These are phyloP conservation scores for Alternaria metachromatica DNA, from an alignment of 2,329 filamentous ascomycete species.

Conservation along the genomic window DNA sequence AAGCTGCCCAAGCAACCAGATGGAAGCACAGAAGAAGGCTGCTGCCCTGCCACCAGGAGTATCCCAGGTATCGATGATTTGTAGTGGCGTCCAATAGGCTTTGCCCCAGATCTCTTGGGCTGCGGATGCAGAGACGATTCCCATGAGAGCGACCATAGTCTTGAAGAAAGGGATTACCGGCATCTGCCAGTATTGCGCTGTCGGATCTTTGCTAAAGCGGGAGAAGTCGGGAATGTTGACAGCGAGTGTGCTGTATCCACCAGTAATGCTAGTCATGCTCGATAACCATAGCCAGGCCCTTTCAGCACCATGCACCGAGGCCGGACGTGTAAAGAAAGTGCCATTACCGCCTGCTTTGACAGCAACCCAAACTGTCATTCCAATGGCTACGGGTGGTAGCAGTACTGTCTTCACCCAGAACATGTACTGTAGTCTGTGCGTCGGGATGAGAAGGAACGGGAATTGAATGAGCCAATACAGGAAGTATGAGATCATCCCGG, in stretches of 20 bases:
- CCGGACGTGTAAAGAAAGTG: slow-evolving; percentile 12
- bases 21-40: slow-evolving; percentile 23
- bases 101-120: slow-evolving; percentile 19
- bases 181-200: slow-evolving; percentile 19
- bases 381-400: slow-evolving; percentile 10
- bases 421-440: slow-evolving; percentile 24
- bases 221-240: slow-evolving; percentile 24
- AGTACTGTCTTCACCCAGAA: slow-evolving; percentile 15
- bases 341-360: slow-evolving; percentile 24
- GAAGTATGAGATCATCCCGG: slow-evolving; percentile 35
- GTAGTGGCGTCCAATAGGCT: slow-evolving; percentile 25
- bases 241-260: slow-evolving; percentile 19
- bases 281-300: slow-evolving; percentile 3
- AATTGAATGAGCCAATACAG: slow-evolving; percentile 27
- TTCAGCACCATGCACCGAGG: neutral
- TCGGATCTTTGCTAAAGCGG: slow-evolving; percentile 20
- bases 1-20: slow-evolving; percentile 18
- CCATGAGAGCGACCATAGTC: slow-evolving; percentile 24
- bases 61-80: slow-evolving; percentile 27
- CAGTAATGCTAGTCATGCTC: slow-evolving; percentile 21
- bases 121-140: slow-evolving; percentile 25
- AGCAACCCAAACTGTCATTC: slow-evolving; percentile 16
- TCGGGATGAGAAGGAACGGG: slow-evolving; percentile 26
- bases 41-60: slow-evolving; percentile 19
- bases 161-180: slow-evolving; percentile 19